Evolutionary conservation across 345 rosid genomes (phyloP).

Genomic region (Melaleuca quinquenervia): DNA sequence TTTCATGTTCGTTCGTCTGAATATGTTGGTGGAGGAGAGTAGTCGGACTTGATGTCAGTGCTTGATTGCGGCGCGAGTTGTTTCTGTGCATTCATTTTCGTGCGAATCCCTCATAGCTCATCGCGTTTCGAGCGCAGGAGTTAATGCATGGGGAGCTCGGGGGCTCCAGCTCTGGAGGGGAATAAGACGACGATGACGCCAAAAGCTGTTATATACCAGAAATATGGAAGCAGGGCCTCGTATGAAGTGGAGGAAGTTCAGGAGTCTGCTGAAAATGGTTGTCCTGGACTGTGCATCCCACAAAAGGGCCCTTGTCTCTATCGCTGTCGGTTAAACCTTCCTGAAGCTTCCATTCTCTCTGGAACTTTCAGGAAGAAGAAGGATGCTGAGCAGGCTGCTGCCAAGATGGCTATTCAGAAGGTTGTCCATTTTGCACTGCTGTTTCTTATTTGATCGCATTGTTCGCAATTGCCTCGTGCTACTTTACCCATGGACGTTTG

Average conservation of each 20-base stretch:
- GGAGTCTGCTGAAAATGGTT: slow-evolving; percentile 48
- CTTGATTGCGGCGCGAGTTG: not conserved
- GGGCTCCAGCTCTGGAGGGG: slow-evolving; percentile 1
- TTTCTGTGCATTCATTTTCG: not conserved
- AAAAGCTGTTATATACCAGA: slow-evolving; percentile 70
- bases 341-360: slow-evolving; percentile 53
- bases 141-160: slow-evolving; percentile 22
- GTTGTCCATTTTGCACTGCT: slow-evolving; percentile 17
- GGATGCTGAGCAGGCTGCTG: slow-evolving; percentile 92
- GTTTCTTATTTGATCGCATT: not conserved
- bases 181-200: slow-evolving; percentile 45
- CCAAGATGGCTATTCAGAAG: slow-evolving; percentile 72
- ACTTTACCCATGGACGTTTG: not conserved
- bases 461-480: not conserved
- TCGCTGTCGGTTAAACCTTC: slow-evolving; percentile 76
- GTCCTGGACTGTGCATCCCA: slow-evolving; percentile 74
- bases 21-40: not conserved
- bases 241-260: slow-evolving; percentile 63
- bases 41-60: not conserved
- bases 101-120: not conserved
- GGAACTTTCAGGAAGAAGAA: slow-evolving; percentile 61
- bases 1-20: not conserved
- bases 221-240: slow-evolving; percentile 55
- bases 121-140: not conserved
- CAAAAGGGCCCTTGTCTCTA: slow-evolving; percentile 71